Evolutionary conservation across 192 early-diverging fungal species (phyloP).

Genomic region (Obelidium mucronatum): DNA sequence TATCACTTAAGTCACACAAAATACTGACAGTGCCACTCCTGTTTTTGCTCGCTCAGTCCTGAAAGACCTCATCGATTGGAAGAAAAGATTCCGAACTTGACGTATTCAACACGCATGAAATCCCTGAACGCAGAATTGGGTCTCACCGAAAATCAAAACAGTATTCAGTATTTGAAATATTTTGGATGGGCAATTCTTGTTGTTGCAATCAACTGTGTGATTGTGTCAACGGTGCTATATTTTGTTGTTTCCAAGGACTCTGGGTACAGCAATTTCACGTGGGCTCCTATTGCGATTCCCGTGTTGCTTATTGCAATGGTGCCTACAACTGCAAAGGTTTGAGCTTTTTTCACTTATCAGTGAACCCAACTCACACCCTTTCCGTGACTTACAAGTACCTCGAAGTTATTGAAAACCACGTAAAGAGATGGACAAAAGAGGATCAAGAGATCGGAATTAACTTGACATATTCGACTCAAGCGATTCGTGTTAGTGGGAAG

Average conservation of each 20-base stretch:
- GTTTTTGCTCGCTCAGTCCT: too few species aligned
- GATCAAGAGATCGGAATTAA: not conserved
- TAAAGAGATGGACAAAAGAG: not conserved
- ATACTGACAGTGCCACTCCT: too few species aligned
- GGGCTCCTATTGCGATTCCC: not conserved
- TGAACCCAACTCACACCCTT: not conserved
- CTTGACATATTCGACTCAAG: not conserved
- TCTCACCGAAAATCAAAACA: not conserved
- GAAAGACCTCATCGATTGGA: not conserved
- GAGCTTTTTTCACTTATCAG: too few species aligned
- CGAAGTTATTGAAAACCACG: not conserved
- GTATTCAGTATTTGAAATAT: not conserved
- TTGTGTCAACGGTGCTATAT: too few species aligned
- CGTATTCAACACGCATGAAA: conserved; percentile 9
- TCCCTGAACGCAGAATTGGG: not conserved
- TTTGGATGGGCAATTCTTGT: not conserved
- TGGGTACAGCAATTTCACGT: too few species aligned
- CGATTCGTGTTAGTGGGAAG: too few species aligned
- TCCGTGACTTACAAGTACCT: not conserved
- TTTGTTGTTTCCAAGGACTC: too few species aligned
- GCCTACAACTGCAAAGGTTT: too few species aligned
- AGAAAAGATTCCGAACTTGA: conserved; percentile 9
- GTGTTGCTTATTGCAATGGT: not conserved
- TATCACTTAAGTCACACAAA: too few species aligned
- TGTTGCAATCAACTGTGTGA: not conserved